Conservation (phyloP, 768 basidiomycete species). For the Podaxis sp. region DNA sequence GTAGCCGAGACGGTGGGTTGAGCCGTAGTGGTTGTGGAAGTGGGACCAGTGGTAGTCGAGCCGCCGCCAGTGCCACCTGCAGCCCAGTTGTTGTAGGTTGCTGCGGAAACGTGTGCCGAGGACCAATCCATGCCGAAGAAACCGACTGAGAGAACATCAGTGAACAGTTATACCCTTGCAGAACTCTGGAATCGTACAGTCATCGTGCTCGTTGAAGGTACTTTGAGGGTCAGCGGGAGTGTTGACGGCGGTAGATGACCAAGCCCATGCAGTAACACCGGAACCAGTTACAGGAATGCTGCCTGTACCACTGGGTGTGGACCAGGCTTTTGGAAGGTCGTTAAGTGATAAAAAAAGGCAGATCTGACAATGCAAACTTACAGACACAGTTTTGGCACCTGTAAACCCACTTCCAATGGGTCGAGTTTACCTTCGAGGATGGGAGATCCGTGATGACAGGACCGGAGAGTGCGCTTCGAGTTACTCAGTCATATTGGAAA, state of each 20-base stretch:
- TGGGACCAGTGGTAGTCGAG: conserved; percentile 30
- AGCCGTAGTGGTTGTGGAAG: conserved; percentile 33
- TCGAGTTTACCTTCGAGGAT: conserved; percentile 50
- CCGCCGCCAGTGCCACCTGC: conserved; percentile 44
- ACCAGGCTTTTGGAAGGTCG: conserved; percentile 31
- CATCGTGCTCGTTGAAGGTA: conserved; percentile 57
- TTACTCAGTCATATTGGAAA: not conserved
- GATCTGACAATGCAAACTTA: conserved; percentile 27
- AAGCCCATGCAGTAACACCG: conserved; percentile 54
- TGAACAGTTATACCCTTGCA: not conserved
- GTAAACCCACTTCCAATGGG: conserved; percentile 70
- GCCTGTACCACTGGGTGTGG: conserved; percentile 35
- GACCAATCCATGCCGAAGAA: conserved; percentile 57
- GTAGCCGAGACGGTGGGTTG: conserved; percentile 33
- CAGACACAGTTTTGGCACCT: conserved; percentile 66
- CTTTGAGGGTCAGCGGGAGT: conserved; percentile 50
- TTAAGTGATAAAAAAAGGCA: not conserved
- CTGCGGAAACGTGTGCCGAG: conserved; percentile 42
- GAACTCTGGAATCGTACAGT: conserved; percentile 40
- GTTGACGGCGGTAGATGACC: conserved; percentile 42
- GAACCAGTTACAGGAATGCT: conserved; percentile 33
- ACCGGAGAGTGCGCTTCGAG: conserved; percentile 24
- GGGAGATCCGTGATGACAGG: conserved; percentile 50
- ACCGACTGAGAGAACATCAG: conserved; percentile 39
- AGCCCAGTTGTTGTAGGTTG: conserved; percentile 50